A percentile compares a stretch with the other conserved stretches of the same genome.
Evolutionary conservation across 257 asterid species (phyloP).

Genomic region (Cinchona pubescens): DNA sequence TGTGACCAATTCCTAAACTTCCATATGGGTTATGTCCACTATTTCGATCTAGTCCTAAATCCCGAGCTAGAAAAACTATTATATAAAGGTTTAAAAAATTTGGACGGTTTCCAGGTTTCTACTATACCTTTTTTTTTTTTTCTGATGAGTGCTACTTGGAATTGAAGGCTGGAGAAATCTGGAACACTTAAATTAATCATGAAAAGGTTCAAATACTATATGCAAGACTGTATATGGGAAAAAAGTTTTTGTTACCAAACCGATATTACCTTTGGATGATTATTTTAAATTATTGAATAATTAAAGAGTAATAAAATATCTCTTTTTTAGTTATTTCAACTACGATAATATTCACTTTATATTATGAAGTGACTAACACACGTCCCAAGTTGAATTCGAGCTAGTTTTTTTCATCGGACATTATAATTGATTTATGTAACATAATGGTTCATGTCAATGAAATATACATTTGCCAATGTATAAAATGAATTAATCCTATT

Average conservation of each 20-base stretch:
- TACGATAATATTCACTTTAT: no score
- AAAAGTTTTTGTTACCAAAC: no score
- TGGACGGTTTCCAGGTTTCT: background rate
- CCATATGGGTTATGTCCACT: constrained; percentile 38
- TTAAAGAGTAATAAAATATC: no score
- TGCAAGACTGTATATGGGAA: background rate
- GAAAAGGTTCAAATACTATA: background rate
- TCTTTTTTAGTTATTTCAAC: no score
- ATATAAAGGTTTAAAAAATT: background rate
- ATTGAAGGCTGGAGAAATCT: background rate
- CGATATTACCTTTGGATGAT: no score
- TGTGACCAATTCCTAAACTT: constrained; percentile 29
- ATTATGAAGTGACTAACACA: no score
- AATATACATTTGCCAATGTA: background rate
- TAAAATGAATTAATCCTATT: background rate
- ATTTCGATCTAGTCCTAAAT: constrained; percentile 7
- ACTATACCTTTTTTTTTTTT: background rate
- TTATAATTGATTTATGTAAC: background rate
- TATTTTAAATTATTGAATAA: no score
- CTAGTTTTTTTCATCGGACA: background rate
- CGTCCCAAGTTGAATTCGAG: background rate
- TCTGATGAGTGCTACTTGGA: background rate
- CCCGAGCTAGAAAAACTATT: background rate
- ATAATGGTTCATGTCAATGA: background rate
- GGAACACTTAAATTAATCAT: background rate